These are phyloP conservation scores for Furculomyces boomerangus DNA, from an alignment of 371 early-diverging fungal species.

Conservation along the genomic window DNA sequence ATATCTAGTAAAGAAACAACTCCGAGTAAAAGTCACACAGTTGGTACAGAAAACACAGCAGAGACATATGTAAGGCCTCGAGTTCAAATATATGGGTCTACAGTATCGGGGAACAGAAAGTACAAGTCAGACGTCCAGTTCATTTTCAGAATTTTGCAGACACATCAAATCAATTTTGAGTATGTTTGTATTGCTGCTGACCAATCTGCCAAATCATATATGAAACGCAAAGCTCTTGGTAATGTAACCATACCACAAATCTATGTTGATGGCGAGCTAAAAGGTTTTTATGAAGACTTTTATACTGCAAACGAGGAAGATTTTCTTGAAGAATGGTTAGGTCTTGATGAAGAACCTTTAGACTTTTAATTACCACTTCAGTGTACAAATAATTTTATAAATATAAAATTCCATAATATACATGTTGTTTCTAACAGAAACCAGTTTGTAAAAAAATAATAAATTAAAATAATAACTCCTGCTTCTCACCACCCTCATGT, in stretches of 20 bases:
- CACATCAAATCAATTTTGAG: constrained; percentile 27
- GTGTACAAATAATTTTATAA: too few species aligned
- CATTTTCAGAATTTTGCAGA: constrained; percentile 18
- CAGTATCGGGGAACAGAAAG: constrained; percentile 24
- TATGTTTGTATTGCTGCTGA: constrained; percentile 41
- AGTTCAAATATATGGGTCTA: constrained; percentile 26
- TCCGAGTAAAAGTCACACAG: neutral
- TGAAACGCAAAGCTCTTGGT: constrained; percentile 33
- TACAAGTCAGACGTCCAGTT: constrained; percentile 22
- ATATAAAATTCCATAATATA: too few species aligned
- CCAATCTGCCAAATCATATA: constrained; percentile 38
- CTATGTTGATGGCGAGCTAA: constrained; percentile 45
- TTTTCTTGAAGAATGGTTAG: constrained; percentile 22
- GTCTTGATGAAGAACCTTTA: constrained; percentile 24
- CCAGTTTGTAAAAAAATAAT: too few species aligned
- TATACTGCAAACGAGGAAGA: constrained; percentile 22
- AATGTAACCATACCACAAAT: constrained; percentile 42
- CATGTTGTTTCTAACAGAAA: too few species aligned
- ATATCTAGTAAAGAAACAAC: neutral
- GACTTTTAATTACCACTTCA: constrained; percentile 9
- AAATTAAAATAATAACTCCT: too few species aligned
- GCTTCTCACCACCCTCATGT: too few species aligned
- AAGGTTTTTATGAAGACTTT: constrained; percentile 33
- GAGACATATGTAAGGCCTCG: constrained; percentile 6
- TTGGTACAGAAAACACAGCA: neutral